These are phyloP conservation scores for Dactylis glomerata DNA, from an alignment of 176 grass and related monocot species.

Conservation along the genomic window DNA sequence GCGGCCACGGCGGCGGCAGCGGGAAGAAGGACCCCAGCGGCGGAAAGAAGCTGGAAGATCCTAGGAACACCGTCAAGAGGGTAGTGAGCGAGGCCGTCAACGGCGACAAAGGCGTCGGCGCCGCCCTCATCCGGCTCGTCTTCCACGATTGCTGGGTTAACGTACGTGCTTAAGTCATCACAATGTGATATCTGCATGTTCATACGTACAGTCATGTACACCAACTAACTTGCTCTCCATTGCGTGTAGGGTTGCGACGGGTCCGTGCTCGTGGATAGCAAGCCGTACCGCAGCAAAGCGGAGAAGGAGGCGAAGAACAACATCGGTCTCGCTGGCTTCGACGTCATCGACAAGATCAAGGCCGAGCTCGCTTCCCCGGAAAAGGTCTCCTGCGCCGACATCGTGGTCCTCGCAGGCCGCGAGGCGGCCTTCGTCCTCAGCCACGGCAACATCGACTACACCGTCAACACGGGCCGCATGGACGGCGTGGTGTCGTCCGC, in stretches of 20 bases:
- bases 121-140: constrained; percentile 45
- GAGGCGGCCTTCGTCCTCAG: constrained; percentile 27
- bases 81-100: constrained; percentile 14
- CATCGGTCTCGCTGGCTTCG: too few relatives aligned
- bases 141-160: constrained; percentile 61
- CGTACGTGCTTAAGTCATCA: neutral
- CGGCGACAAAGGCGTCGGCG: neutral
- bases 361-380: too few relatives aligned
- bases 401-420: constrained; percentile 33
- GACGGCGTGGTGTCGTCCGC: constrained; percentile 28
- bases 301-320: too few relatives aligned
- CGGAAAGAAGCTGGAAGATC: too few relatives aligned
- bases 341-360: too few relatives aligned
- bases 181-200: neutral
- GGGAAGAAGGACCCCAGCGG: neutral
- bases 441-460: constrained; percentile 9
- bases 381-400: constrained; percentile 58
- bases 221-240: too few relatives aligned
- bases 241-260: constrained; percentile 46
- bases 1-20: too few relatives aligned
- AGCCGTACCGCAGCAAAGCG: neutral
- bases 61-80: neutral
- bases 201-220: neutral
- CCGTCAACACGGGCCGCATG: constrained; percentile 21
- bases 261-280: constrained; percentile 44